phyloP scores from a whole-genome alignment of 2,329 filamentous ascomycete species.

The Colletotrichum lupini region DNA sequence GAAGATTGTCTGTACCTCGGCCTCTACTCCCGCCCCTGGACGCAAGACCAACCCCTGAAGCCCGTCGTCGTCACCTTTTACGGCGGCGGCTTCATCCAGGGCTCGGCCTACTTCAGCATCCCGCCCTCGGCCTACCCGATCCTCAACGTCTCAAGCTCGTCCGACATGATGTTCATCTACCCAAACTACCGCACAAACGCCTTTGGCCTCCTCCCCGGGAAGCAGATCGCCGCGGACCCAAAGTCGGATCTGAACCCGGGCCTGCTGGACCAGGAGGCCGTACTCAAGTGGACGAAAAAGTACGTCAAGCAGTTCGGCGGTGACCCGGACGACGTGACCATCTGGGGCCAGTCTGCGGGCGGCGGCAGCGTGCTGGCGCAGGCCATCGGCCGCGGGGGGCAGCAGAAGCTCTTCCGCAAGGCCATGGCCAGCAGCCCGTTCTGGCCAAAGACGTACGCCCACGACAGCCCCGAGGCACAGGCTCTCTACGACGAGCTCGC shows the following conservation, averaged over 20 bases:
- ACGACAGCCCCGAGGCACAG: slow-evolving; percentile 62
- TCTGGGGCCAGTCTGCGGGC: slow-evolving; percentile 44
- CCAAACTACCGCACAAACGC: slow-evolving; percentile 68
- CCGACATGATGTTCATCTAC: slow-evolving; percentile 58
- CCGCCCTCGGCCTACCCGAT: slow-evolving; percentile 68
- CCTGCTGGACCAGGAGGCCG: slow-evolving; percentile 49
- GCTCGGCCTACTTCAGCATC: slow-evolving; percentile 63
- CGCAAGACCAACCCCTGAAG: slow-evolving; percentile 51
- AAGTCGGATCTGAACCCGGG: slow-evolving; percentile 62
- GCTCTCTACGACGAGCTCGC: slow-evolving; percentile 59
- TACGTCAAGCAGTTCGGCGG: slow-evolving; percentile 43
- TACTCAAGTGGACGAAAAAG: slow-evolving; percentile 41
- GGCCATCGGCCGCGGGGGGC: slow-evolving; percentile 25
- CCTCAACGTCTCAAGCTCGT: slow-evolving; percentile 62
- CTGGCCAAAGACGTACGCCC: slow-evolving; percentile 68
- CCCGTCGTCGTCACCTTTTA: slow-evolving; percentile 71
- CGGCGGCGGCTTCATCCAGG: slow-evolving; percentile 69
- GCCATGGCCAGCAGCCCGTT: slow-evolving; percentile 60
- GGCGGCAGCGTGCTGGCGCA: slow-evolving; percentile 38
- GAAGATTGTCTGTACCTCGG: slow-evolving; percentile 73
- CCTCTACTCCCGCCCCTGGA: slow-evolving; percentile 69
- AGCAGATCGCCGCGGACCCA: slow-evolving; percentile 54
- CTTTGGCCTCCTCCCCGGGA: slow-evolving; percentile 65
- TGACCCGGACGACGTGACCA: slow-evolving; percentile 41
- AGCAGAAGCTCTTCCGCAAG: slow-evolving; percentile 38